These are phyloP conservation scores for Phytophthora quininea DNA, from an alignment of 352 stramenopile genomes.

Conservation along the genomic window DNA sequence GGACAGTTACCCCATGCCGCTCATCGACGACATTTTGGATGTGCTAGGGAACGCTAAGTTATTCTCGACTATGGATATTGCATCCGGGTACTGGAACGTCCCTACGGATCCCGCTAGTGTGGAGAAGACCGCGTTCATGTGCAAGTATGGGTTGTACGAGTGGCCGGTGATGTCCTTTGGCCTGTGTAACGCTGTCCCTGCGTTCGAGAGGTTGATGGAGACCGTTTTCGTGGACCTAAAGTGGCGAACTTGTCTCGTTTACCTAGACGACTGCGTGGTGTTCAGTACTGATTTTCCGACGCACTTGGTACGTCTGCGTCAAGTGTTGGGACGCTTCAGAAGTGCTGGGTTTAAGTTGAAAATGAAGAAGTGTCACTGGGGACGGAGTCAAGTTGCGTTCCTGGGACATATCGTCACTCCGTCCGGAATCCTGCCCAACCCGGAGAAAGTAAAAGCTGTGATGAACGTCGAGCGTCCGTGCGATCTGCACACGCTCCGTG, in stretches of 20 bases:
- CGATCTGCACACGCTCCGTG: conserved; percentile 2
- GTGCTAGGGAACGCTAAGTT: not conserved
- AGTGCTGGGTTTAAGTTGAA: conserved; percentile 5
- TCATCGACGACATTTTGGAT: conserved; percentile 7
- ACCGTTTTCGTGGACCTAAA: conserved; percentile 5
- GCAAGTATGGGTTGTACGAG: conserved; percentile 1
- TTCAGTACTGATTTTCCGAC: conserved; percentile 10
- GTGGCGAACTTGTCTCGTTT: conserved; percentile 6
- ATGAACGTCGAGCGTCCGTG: conserved; percentile 1
- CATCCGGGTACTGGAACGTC: conserved; percentile 3
- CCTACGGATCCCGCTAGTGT: not conserved
- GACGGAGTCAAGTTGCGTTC: conserved; percentile 7
- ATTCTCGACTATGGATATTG: conserved; percentile 2
- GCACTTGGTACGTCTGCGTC: not conserved
- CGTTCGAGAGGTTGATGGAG: conserved; percentile 5
- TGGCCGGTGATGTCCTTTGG: conserved; percentile 3
- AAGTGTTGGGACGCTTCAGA: not conserved
- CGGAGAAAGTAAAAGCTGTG: conserved; percentile 12
- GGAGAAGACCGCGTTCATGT: conserved; percentile 3
- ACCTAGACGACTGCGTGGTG: conserved; percentile 5
- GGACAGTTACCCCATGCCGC: conserved; percentile 3
- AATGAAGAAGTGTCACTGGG: conserved; percentile 18
- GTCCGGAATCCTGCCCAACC: conserved; percentile 3
- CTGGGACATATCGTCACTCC: conserved; percentile 9
- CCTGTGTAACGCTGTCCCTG: not conserved